phyloP scores from a whole-genome alignment of 2,329 filamentous ascomycete species.

The Torrubiella hemipterigena region DNA sequence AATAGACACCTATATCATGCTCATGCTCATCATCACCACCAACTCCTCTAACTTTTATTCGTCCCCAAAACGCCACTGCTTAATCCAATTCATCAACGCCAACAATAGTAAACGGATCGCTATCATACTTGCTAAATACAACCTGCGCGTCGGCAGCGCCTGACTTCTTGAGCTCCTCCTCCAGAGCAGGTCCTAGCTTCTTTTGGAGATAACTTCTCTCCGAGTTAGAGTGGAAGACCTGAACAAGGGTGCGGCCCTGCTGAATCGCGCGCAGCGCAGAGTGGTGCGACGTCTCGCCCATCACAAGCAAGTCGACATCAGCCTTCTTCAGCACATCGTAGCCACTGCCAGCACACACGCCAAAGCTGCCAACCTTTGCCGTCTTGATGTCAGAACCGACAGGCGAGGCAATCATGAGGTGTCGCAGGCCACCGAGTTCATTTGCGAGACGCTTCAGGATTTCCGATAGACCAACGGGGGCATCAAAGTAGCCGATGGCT shows the following conservation, averaged over 20 bases:
- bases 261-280: constrained; percentile 80
- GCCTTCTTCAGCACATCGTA: constrained; percentile 60
- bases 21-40: background rate
- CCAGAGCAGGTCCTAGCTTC: constrained; percentile 56
- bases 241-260: constrained; percentile 69
- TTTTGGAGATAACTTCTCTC: constrained; percentile 72
- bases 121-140: constrained; percentile 65
- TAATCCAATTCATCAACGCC: constrained; percentile 28
- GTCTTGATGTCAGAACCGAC: constrained; percentile 31
- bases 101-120: constrained; percentile 79
- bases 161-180: constrained; percentile 41
- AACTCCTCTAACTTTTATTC: background rate
- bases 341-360: constrained; percentile 84
- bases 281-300: constrained; percentile 88
- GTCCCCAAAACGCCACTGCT: constrained; percentile 2
- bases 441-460: constrained; percentile 46
- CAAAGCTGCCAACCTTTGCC: constrained; percentile 52
- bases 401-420: constrained; percentile 36
- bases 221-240: constrained; percentile 86
- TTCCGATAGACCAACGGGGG: constrained; percentile 24
- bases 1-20: constrained; percentile 7
- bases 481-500: constrained; percentile 29
- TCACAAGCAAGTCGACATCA: constrained; percentile 72
- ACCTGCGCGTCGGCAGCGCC: constrained; percentile 45
- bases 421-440: constrained; percentile 51